Conservation (phyloP, 2,329 filamentous ascomycete genomes). For the Capronia americana region DNA sequence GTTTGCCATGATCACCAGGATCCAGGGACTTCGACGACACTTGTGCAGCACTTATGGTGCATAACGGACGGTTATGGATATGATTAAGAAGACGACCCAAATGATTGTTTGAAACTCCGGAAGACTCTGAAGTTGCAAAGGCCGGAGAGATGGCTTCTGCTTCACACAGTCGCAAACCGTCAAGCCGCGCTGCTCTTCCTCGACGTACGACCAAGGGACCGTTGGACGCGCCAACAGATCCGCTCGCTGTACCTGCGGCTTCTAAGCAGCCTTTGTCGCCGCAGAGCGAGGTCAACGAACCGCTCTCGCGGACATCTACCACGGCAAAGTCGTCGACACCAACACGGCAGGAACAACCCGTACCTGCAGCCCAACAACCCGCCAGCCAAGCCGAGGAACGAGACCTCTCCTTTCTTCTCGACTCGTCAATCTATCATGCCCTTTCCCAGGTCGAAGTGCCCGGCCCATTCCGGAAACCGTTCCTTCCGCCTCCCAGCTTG, state of each 20-base stretch:
- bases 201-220: constrained; percentile 78
- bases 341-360: background rate
- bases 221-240: constrained; percentile 74
- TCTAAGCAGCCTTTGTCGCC: constrained; percentile 12
- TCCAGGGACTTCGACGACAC: background rate
- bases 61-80: background rate
- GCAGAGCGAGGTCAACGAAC: constrained; percentile 11
- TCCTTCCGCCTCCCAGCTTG: constrained; percentile 65
- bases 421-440: constrained; percentile 82
- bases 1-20: background rate
- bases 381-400: constrained; percentile 53
- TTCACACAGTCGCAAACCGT: constrained; percentile 34
- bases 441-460: constrained; percentile 69
- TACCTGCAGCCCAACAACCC: background rate
- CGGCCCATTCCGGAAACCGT: constrained; percentile 71
- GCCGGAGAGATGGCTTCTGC: constrained; percentile 15
- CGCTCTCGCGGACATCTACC: background rate
- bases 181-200: constrained; percentile 50
- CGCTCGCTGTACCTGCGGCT: constrained; percentile 46
- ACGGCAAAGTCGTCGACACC: background rate
- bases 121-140: background rate
- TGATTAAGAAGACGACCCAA: background rate
- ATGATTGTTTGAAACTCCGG: background rate
- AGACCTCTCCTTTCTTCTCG: constrained; percentile 81
- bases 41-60: background rate